Evolutionary conservation across 176 grass and related monocot genomes (phyloP).

Genomic region (Triticum dicoccoides): DNA sequence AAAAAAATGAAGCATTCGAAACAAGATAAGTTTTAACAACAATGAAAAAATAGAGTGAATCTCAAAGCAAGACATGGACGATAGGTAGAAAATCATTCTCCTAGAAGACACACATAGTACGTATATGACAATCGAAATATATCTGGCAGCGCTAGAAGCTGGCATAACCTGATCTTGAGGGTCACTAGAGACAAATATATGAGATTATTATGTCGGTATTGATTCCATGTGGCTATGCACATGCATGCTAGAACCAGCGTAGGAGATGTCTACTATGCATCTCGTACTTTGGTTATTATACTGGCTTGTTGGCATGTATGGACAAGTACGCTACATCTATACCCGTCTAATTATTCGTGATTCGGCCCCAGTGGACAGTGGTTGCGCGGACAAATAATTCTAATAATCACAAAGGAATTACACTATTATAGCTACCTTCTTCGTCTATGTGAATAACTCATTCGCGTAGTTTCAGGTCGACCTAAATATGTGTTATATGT

Average conservation of each 20-base stretch:
- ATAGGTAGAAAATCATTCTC: too few relatives aligned
- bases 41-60: too few relatives aligned
- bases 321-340: background rate
- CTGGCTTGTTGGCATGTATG: background rate
- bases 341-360: background rate
- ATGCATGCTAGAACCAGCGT: background rate
- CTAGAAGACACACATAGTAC: background rate
- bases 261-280: background rate
- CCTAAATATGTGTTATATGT: too few relatives aligned
- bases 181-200: background rate
- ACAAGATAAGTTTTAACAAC: too few relatives aligned
- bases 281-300: background rate
- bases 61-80: too few relatives aligned
- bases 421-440: background rate
- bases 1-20: too few relatives aligned
- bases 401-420: background rate
- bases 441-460: too few relatives aligned
- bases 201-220: background rate
- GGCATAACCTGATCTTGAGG: background rate
- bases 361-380: background rate
- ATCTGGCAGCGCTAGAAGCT: background rate
- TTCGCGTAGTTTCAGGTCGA: too few relatives aligned
- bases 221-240: background rate
- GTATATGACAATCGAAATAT: background rate
- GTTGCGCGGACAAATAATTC: background rate